Percentiles rank a stretch among this genome's conserved stretches.
Evolutionary conservation across 768 basidiomycete genomes (phyloP).

Genomic region (Mycena rosella): DNA sequence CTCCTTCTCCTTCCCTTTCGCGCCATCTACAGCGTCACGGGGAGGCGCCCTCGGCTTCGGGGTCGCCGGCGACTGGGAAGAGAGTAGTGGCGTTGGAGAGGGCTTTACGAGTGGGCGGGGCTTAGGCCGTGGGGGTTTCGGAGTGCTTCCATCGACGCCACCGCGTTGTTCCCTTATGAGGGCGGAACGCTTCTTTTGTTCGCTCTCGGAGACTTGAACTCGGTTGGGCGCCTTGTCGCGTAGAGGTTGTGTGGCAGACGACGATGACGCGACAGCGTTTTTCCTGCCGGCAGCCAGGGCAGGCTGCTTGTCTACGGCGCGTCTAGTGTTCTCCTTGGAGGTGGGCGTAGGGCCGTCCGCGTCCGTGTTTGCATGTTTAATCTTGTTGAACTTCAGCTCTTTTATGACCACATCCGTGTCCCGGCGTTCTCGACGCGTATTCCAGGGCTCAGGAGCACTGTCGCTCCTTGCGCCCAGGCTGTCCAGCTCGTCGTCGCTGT

Average conservation of each 20-base stretch:
- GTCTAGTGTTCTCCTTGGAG: slow-evolving; percentile 33
- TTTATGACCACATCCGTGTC: slow-evolving; percentile 24
- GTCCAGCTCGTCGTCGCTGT: slow-evolving; percentile 27
- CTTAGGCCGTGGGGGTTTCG: slow-evolving; percentile 8
- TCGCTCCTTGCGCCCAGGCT: neutral
- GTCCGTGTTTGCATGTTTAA: slow-evolving; percentile 2
- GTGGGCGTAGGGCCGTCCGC: slow-evolving; percentile 3
- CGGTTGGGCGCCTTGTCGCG: slow-evolving; percentile 26
- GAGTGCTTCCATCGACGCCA: neutral
- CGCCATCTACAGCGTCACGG: neutral
- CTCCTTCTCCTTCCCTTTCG: slow-evolving; percentile 8
- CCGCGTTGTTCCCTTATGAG: neutral
- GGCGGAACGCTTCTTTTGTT: neutral
- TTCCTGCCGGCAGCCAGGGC: neutral
- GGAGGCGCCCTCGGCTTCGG: neutral
- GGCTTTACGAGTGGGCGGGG: neutral
- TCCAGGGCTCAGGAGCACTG: neutral
- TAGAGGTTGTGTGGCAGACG: slow-evolving; percentile 26
- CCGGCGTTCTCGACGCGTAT: neutral
- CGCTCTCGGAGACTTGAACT: neutral
- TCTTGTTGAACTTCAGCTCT: slow-evolving; percentile 22
- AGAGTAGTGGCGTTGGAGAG: neutral
- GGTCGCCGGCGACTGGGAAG: neutral
- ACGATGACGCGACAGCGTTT: slow-evolving; percentile 20
- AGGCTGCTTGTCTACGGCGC: slow-evolving; percentile 1